These are phyloP conservation scores for Aureobasidium pullulans DNA, from an alignment of 2,329 filamentous ascomycete species.

Conservation along the genomic window DNA sequence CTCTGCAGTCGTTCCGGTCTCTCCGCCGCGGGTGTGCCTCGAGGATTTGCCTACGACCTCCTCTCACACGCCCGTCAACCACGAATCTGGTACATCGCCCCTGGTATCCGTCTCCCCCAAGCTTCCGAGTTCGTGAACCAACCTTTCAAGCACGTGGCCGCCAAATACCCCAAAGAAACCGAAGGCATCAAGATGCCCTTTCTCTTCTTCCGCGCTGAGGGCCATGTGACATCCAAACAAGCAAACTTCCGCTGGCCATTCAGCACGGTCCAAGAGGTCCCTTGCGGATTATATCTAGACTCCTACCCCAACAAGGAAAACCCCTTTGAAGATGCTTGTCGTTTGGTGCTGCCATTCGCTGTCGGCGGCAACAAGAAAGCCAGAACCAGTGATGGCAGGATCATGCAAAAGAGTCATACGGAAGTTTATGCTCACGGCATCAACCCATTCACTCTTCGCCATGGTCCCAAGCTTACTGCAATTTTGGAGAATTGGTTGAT, in stretches of 20 bases:
- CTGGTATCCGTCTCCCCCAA: constrained; percentile 26
- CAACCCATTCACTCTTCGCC: constrained; percentile 27
- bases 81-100: constrained; percentile 26
- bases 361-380: constrained; percentile 25
- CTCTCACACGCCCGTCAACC: constrained; percentile 24
- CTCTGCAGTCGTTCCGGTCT: constrained; percentile 24
- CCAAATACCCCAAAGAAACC: constrained; percentile 24
- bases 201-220: constrained; percentile 26
- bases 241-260: constrained; percentile 29
- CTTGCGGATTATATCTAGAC: constrained; percentile 29
- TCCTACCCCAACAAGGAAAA: constrained; percentile 27
- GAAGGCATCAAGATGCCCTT: constrained; percentile 28
- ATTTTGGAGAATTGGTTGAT: constrained; percentile 27
- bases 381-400: constrained; percentile 24
- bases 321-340: constrained; percentile 28
- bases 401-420: constrained; percentile 24
- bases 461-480: constrained; percentile 26
- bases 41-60: constrained; percentile 27
- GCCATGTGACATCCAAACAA: constrained; percentile 25
- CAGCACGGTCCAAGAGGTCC: constrained; percentile 25
- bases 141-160: constrained; percentile 24
- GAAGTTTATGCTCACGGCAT: constrained; percentile 28
- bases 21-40: constrained; percentile 23
- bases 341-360: constrained; percentile 26
- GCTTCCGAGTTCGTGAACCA: constrained; percentile 28